These are phyloP conservation scores for Meripilus lineatus DNA, from an alignment of 1,284 basidiomycete species.

Conservation along the genomic window DNA sequence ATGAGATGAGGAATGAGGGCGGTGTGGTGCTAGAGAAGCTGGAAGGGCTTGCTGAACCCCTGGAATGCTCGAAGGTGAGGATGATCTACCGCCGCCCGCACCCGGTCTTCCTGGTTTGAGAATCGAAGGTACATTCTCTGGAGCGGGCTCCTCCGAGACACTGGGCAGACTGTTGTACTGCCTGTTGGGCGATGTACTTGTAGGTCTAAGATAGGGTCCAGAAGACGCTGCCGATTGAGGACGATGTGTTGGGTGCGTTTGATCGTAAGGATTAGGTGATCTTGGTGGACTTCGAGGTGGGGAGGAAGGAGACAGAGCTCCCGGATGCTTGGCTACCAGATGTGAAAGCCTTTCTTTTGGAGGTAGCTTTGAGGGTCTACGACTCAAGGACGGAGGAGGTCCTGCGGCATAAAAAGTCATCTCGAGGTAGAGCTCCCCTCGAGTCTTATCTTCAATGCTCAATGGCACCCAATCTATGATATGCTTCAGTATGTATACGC, in stretches of 20 bases:
- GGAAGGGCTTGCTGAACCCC: no score
- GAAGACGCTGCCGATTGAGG: conserved; percentile 1
- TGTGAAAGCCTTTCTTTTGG: conserved; percentile 38
- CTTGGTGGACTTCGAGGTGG: no score
- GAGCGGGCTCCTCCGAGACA: conserved; percentile 13
- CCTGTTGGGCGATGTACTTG: conserved; percentile 27
- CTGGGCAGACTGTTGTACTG: conserved; percentile 31
- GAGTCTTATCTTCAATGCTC: conserved; percentile 45
- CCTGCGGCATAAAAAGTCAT: conserved; percentile 71
- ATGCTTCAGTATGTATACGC: no score
- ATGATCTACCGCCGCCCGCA: not conserved
- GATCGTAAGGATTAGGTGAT: no score
- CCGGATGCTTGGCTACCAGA: conserved; percentile 14
- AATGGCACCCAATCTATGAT: conserved; percentile 63
- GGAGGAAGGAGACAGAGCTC: no score
- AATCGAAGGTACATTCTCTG: conserved; percentile 31
- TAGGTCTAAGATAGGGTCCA: conserved; percentile 5
- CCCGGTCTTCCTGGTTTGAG: conserved; percentile 37
- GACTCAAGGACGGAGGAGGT: conserved; percentile 41
- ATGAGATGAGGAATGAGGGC: no score
- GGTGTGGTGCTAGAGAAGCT: no score
- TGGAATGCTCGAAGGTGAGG: no score
- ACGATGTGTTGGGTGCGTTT: not conserved
- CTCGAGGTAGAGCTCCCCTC: conserved; percentile 73
- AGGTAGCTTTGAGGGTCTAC: conserved; percentile 41